Base-by-base conservation (phyloP, 306 rosid species). In the Betula pendula region DNA sequence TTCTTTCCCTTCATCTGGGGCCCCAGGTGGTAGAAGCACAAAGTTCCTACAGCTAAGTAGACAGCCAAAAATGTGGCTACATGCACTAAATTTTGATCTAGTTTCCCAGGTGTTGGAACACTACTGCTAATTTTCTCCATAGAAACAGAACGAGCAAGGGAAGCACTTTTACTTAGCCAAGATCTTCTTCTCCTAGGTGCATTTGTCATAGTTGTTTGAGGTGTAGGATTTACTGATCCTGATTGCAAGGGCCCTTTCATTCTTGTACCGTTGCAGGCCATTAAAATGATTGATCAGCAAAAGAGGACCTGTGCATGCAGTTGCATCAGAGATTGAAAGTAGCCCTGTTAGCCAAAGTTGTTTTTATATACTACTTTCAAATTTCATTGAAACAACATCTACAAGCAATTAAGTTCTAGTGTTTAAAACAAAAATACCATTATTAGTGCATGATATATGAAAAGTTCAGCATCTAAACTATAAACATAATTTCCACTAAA, bases 111-210 rank as follows among this genome's bases (percentile, higher is more conserved):
- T 80, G 50, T 52, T n/a, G 85, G 56, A 47, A 48, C 56, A 70
- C 22, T 42, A 70, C 22, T 42, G 77, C 11, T 51, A 4, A 31
- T 5, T 48, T 42, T 66, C 59, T 63, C 74, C 13, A 48, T 7
- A 31, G 72, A 53, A n/a, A 50, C n/a, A 65, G 40, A 63, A 11
- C 78, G 80, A n/a, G 72, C 79, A 68, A 47, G 25, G 20, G 93
- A 94, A 67, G 90, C 96, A 77, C 93, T 89, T 87, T 52, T 87
- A 76, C 80, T 53, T 16, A 77, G 93, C 44, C 78, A 82, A 71
- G 53, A 16, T 69, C 81, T 85, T 80, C 87, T 85, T 78, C 62
- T 66, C 73, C 81, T 81, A 62, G 73, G 70, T 38, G 76, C 58
- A 69, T 53, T 68, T 29, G 35, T 68, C 15, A 6, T 80, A 12